These are phyloP conservation scores for Xylaria sp. DNA, from an alignment of 2,329 filamentous ascomycete species.

Conservation along the genomic window DNA sequence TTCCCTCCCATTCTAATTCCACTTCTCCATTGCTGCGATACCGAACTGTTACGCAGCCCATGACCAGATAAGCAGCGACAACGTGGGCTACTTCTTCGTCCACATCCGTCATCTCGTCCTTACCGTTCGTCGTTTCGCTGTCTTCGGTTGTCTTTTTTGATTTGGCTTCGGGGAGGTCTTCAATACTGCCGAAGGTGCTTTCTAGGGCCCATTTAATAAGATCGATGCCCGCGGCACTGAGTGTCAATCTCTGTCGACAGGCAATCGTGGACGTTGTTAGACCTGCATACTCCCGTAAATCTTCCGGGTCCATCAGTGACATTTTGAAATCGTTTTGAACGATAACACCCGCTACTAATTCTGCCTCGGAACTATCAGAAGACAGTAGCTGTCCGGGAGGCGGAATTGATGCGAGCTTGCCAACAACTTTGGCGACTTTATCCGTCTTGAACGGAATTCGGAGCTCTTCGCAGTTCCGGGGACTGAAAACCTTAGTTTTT, in stretches of 20 bases:
- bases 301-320: constrained; percentile 95
- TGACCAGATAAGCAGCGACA: constrained; percentile 73
- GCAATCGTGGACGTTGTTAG: constrained; percentile 93
- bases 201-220: constrained; percentile 94
- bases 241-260: constrained; percentile 88
- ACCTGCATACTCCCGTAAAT: constrained; percentile 95
- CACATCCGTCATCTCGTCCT: constrained; percentile 62
- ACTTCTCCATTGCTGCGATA: constrained; percentile 82
- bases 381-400: constrained; percentile 63
- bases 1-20: constrained; percentile 96
- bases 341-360: constrained; percentile 85
- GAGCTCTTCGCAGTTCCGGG: constrained; percentile 93
- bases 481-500: constrained; percentile 92
- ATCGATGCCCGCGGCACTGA: constrained; percentile 89
- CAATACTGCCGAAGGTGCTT: constrained; percentile 89
- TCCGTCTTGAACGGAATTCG: constrained; percentile 95
- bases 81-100: constrained; percentile 71
- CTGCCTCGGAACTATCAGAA: constrained; percentile 49
- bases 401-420: constrained; percentile 84
- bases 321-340: constrained; percentile 99
- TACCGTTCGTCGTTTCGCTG: constrained; percentile 46
- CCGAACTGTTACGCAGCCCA: constrained; percentile 89
- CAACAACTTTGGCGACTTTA: constrained; percentile 95
- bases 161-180: constrained; percentile 69
- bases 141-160: constrained; percentile 54